These are phyloP conservation scores for Auriscalpium microsporum DNA, from an alignment of 768 basidiomycete species.

Conservation along the genomic window DNA sequence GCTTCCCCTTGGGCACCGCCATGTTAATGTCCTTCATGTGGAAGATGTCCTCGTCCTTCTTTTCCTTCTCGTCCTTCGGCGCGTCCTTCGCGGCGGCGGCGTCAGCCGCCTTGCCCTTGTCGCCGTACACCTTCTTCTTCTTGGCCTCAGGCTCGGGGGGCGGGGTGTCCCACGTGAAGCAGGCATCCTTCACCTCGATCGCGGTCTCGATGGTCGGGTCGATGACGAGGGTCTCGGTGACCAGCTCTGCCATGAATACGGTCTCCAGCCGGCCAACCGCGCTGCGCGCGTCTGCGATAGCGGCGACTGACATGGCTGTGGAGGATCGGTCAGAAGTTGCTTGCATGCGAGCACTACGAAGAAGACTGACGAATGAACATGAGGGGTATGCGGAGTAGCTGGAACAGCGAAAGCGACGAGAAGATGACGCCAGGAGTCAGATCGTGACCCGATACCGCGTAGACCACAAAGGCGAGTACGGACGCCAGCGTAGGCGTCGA, in stretches of 20 bases:
- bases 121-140: constrained; percentile 6
- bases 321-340: constrained; percentile 5
- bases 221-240: constrained; percentile 47
- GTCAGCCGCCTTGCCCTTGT: constrained; percentile 1
- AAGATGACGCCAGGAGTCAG: constrained; percentile 71
- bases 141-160: constrained; percentile 37
- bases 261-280: constrained; percentile 68
- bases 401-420: constrained; percentile 79
- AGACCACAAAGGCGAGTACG: constrained; percentile 69
- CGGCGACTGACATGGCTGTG: constrained; percentile 56
- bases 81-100: constrained; percentile 9
- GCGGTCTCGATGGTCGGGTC: constrained; percentile 55
- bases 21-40: constrained; percentile 57
- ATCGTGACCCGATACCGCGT: constrained; percentile 60
- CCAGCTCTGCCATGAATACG: constrained; percentile 78
- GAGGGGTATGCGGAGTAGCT: constrained; percentile 70
- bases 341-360: neutral
- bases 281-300: constrained; percentile 80
- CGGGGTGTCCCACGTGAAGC: constrained; percentile 84
- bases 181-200: constrained; percentile 55
- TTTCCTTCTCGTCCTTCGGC: constrained; percentile 25
- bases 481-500: constrained; percentile 73
- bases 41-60: constrained; percentile 40
- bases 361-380: constrained; percentile 50
- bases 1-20: constrained; percentile 62